These are phyloP conservation scores for Fraxinus excelsior DNA, from an alignment of 257 asterid species.

Conservation along the genomic window DNA sequence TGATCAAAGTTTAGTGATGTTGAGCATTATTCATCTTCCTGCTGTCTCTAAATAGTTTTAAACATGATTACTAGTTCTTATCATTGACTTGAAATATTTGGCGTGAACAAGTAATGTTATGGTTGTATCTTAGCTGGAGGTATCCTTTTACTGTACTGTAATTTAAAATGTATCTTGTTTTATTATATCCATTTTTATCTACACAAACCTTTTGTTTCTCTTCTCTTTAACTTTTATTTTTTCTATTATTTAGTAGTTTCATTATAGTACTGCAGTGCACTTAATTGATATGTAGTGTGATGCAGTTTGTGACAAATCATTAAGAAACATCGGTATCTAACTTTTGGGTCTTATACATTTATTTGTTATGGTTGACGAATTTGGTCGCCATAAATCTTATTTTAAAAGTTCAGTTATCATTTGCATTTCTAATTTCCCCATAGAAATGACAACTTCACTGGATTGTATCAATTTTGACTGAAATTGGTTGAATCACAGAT, in stretches of 20 bases:
- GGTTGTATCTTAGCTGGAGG: background rate
- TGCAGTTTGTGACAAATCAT: constrained; percentile 10
- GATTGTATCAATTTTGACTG: constrained; percentile 45
- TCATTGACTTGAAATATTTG: constrained; percentile 6
- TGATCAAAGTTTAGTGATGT: background rate
- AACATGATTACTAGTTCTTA: background rate
- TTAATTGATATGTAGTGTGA: background rate
- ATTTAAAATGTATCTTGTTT: background rate
- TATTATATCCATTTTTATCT: background rate
- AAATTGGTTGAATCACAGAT: constrained; percentile 59
- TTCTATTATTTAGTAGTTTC: background rate
- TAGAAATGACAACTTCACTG: constrained; percentile 27
- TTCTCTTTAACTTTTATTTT: background rate
- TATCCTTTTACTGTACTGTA: constrained; percentile 9
- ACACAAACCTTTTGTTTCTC: constrained; percentile 8
- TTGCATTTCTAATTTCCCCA: constrained; percentile 17
- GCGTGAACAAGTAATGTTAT: background rate
- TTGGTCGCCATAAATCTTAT: constrained; percentile 15
- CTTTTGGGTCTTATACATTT: constrained; percentile 12
- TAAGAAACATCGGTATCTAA: constrained; percentile 9
- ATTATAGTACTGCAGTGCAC: background rate
- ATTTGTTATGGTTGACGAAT: background rate
- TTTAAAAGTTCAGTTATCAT: constrained; percentile 19
- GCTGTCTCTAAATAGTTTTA: background rate
- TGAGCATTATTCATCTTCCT: background rate